Evolutionary conservation across 768 basidiomycete genomes (phyloP).

Genomic region (Leccinum arenicola): DNA sequence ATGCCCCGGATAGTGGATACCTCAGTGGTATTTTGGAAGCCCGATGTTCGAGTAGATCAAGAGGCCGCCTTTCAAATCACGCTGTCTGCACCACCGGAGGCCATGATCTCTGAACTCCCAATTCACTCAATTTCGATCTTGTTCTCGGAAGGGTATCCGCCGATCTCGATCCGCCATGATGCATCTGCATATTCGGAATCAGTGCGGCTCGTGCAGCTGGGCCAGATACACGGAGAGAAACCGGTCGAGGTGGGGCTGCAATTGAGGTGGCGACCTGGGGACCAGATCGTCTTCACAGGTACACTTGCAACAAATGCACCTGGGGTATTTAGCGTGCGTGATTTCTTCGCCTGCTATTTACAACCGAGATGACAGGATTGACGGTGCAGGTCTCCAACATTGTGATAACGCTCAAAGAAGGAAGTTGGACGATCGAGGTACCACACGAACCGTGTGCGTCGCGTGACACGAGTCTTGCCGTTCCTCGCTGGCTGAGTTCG

Average conservation of each 20-base stretch:
- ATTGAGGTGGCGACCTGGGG: too few relatives aligned
- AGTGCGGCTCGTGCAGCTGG: conserved; percentile 34
- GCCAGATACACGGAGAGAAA: conserved; percentile 44
- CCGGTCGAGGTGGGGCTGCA: too few relatives aligned
- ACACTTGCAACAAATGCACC: conserved; percentile 33
- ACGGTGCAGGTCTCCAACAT: conserved; percentile 40
- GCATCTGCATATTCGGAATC: conserved; percentile 32
- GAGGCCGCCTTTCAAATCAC: too few relatives aligned
- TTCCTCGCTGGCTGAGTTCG: conserved; percentile 58
- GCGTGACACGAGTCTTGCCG: conserved; percentile 30
- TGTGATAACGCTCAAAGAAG: conserved; percentile 35
- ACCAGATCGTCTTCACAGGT: too few relatives aligned
- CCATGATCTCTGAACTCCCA: conserved; percentile 39
- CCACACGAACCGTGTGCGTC: conserved; percentile 46
- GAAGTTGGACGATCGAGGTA: conserved; percentile 64
- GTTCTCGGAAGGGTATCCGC: too few relatives aligned
- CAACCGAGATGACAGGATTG: background rate
- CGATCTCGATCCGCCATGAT: conserved; percentile 48
- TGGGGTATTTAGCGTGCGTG: conserved; percentile 51
- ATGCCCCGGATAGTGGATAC: background rate
- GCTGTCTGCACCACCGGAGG: conserved; percentile 31
- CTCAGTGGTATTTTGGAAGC: too few relatives aligned
- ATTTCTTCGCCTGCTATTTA: background rate
- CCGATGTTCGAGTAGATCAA: conserved; percentile 34
- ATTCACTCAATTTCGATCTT: too few relatives aligned